phyloP scores from a whole-genome alignment of 768 basidiomycete genomes.

The Cyclocybe aegerita region DNA sequence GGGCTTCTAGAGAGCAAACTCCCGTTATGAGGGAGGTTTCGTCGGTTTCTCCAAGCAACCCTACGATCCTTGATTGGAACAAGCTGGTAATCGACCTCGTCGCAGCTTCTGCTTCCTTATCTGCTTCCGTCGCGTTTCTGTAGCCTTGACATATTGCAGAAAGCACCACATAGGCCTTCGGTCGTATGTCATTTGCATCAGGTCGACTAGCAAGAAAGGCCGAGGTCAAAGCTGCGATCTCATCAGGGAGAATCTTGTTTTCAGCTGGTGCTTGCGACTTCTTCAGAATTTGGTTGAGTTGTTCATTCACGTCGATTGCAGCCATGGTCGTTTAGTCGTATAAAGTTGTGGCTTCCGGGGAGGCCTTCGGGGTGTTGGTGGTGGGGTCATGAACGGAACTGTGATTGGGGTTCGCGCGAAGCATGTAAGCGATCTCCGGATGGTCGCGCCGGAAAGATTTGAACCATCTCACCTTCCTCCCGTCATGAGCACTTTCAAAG shows the following conservation, averaged over 20 bases:
- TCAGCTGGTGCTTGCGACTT: slow-evolving; percentile 28
- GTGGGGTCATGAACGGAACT: slow-evolving; percentile 6
- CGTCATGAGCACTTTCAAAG: slow-evolving; percentile 25
- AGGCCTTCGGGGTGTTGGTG: neutral
- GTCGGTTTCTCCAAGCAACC: slow-evolving; percentile 53
- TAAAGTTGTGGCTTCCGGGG: neutral
- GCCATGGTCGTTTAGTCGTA: slow-evolving; percentile 8
- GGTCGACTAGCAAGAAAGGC: slow-evolving; percentile 52
- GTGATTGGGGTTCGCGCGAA: slow-evolving; percentile 10
- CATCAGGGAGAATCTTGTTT: slow-evolving; percentile 48
- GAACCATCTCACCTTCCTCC: neutral
- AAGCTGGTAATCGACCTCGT: slow-evolving; percentile 48
- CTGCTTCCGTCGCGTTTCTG: slow-evolving; percentile 35
- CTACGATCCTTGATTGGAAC: slow-evolving; percentile 50
- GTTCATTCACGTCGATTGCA: slow-evolving; percentile 15
- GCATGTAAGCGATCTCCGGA: neutral
- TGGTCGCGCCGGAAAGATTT: slow-evolving; percentile 6
- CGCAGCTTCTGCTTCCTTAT: slow-evolving; percentile 40
- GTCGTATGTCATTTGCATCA: slow-evolving; percentile 37
- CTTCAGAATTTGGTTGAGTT: slow-evolving; percentile 29
- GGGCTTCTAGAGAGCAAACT: slow-evolving; percentile 67
- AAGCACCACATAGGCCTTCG: slow-evolving; percentile 71
- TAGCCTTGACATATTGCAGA: slow-evolving; percentile 67
- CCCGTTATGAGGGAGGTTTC: slow-evolving; percentile 53
- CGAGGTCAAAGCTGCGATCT: slow-evolving; percentile 49